Evolutionary conservation across 2,329 filamentous ascomycete species (phyloP), one percentile per base, ranked within the genome.

Genomic region (Cordyceps farinosa): DNA sequence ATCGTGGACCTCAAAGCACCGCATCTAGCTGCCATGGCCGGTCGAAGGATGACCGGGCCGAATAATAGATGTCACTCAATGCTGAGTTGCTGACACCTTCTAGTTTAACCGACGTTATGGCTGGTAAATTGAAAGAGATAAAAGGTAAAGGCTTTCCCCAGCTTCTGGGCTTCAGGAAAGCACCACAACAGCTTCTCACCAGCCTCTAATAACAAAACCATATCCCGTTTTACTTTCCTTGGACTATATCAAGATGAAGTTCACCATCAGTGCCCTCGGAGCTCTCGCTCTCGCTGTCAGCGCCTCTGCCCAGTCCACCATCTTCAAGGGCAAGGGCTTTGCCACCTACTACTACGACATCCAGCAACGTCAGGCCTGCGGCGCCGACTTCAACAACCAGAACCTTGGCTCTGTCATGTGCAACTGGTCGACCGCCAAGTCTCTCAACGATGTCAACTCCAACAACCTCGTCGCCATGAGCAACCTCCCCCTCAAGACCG

Each of bases 401-500:
- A 62, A 62, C 53, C 22, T 51, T 15, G 61, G 53, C 27, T 44
- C 45, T 10, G 61, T 63, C 36, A 63, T 63, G 61, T 58, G 61
- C 53, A 51, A 51, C 45, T 58, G 61, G 61, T 42, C 17, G 17
- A 36, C 15, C 17, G 5, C 42, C 61, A 51, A 52, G 34, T 51
- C 65, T 1, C 50, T 67, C 15, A 45, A 66, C 44, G 48, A 66
- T 27, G 58, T 67, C 17, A 48, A 65, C 50, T 59, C 52, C 55
- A 65, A 65, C 63, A 51, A 67, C 45, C n/a, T 67, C 10, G 65
- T 67, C 55, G 66, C 66, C 32, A 67, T 67, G 66, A 66, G 61
- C 63, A 65, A 66, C 54, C 61, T 64, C 13, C 57, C 47, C 5
- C 61, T 67, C 22, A 63, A 58, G 61, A 63, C 61, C 11, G 48